These are phyloP conservation scores for Xylaria sp. DNA, from an alignment of 2,329 filamentous ascomycete genomes.

Conservation along the genomic window DNA sequence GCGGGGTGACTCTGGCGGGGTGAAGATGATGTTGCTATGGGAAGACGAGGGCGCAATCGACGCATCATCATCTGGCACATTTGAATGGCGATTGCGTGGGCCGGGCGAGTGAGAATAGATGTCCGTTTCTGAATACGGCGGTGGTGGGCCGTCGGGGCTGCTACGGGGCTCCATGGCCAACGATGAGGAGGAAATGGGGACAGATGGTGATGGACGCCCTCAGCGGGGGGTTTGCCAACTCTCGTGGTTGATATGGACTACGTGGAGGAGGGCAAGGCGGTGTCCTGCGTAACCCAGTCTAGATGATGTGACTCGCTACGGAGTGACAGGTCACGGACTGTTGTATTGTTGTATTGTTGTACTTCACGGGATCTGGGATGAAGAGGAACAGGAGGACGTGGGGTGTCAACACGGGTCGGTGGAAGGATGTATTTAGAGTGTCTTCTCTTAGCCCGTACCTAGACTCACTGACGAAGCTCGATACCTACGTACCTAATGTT, in stretches of 20 bases:
- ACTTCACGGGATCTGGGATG: not conserved
- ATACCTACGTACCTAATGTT: too few relatives aligned
- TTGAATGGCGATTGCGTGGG: constrained; percentile 37
- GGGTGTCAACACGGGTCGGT: not conserved
- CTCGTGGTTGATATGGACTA: not conserved
- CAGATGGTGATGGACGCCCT: too few relatives aligned
- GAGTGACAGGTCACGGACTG: not conserved
- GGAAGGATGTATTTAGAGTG: not conserved
- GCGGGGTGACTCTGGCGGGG: constrained; percentile 56
- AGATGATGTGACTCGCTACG: not conserved
- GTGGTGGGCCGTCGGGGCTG: constrained; percentile 55
- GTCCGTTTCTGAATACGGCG: constrained; percentile 64
- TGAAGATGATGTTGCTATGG: constrained; percentile 55
- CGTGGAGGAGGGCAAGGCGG: not conserved
- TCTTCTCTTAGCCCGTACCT: not conserved
- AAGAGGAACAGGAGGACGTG: not conserved
- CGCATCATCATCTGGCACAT: constrained; percentile 42
- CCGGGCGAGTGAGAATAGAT: constrained; percentile 54
- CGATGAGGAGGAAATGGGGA: too few relatives aligned
- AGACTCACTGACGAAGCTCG: constrained; percentile 4
- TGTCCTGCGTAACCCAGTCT: not conserved
- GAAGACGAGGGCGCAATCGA: constrained; percentile 49
- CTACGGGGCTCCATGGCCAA: constrained; percentile 40
- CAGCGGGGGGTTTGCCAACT: not conserved
- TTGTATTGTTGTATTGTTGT: too few relatives aligned